Evolutionary conservation across 345 rosid species (phyloP).

Genomic region (Erucastrum elatum): DNA sequence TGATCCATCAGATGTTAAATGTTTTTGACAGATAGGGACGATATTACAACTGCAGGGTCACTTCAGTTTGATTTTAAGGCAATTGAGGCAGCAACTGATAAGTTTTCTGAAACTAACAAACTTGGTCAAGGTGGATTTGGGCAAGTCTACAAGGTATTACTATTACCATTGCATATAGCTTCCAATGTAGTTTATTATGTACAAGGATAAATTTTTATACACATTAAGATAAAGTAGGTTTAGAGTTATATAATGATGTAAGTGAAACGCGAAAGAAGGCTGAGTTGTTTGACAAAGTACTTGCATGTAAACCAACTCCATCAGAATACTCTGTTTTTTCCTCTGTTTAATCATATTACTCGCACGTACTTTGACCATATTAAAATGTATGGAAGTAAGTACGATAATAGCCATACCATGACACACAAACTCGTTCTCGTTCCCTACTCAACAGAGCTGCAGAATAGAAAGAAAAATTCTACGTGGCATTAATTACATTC

Average conservation of each 20-base stretch:
- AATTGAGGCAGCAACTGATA: constrained; percentile 40
- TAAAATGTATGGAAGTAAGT: not conserved
- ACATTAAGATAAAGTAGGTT: no score
- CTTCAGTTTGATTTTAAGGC: constrained; percentile 44
- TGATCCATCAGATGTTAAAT: not conserved
- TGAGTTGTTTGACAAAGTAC: not conserved
- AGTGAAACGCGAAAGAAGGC: not conserved
- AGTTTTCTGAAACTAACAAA: not conserved
- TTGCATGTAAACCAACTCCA: not conserved
- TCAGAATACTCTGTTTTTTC: not conserved
- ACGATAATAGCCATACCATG: not conserved
- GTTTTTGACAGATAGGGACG: constrained; percentile 26
- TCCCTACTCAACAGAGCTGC: not conserved
- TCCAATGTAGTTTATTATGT: not conserved
- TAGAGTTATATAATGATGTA: not conserved
- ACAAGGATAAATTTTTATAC: no score
- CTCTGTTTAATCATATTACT: not conserved
- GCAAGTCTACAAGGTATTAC: not conserved
- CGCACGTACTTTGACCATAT: not conserved
- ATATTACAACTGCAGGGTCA: constrained; percentile 40
- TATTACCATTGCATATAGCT: not conserved
- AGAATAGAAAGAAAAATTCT: not conserved
- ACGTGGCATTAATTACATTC: not conserved
- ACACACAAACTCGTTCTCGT: not conserved
- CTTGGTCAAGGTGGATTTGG: not conserved